Conservation (phyloP, 345 rosid genomes). For the Fremontodendron californicum region DNA sequence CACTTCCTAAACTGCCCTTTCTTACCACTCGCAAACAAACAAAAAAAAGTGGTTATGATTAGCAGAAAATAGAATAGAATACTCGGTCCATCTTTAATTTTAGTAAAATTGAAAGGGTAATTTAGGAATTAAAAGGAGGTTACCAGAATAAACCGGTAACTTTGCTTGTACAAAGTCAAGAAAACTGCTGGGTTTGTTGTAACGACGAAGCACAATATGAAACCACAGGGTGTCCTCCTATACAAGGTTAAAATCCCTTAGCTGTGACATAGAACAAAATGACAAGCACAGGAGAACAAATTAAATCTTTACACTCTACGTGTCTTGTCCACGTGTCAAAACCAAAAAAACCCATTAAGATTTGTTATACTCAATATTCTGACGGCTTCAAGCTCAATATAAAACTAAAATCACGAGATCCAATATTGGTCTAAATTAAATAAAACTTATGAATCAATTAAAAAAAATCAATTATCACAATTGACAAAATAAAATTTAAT, state of each 20-base stretch:
- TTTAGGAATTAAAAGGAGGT: slow-evolving; percentile 17
- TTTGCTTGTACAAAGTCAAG: slow-evolving; percentile 28
- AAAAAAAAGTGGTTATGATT: background rate
- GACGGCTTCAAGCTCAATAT: no score
- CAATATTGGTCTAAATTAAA: no score
- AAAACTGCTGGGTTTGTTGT: slow-evolving; percentile 38
- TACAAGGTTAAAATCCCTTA: background rate
- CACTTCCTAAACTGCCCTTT: slow-evolving; percentile 40
- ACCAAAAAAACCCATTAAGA: background rate
- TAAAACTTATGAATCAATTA: no score
- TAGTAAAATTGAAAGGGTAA: slow-evolving; percentile 12
- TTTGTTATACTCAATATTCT: no score
- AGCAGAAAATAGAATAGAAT: background rate
- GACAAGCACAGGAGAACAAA: background rate
- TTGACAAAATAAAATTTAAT: no score
- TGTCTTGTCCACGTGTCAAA: slow-evolving; percentile 1
- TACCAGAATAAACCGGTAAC: slow-evolving; percentile 26
- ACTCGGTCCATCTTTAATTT: background rate
- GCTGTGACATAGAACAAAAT: slow-evolving; percentile 6
- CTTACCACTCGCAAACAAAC: background rate
- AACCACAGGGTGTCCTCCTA: background rate
- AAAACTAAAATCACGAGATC: no score
- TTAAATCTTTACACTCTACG: background rate
- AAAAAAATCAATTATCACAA: no score
- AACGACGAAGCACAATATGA: slow-evolving; percentile 33